phyloP scores from a whole-genome alignment of 106 monocot genomes.

The Dioscorea dumetorum region DNA sequence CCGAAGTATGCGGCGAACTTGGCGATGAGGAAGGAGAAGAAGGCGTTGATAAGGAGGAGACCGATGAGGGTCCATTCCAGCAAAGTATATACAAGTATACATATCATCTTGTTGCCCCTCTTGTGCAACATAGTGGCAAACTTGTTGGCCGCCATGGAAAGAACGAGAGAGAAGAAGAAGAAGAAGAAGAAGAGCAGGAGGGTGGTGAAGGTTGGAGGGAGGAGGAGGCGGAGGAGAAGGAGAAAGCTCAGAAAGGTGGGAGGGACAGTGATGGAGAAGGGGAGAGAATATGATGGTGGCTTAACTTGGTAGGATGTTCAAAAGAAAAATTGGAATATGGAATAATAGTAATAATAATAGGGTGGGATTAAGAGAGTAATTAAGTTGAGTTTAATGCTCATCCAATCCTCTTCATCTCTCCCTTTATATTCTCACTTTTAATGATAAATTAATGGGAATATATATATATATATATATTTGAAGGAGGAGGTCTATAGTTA shows the following conservation, averaged over 20 bases:
- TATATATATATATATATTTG: too few relatives aligned
- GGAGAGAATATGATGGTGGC: too few relatives aligned
- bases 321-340: background rate
- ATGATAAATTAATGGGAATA: too few relatives aligned
- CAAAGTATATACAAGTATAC: slow-evolving; percentile 52
- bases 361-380: too few relatives aligned
- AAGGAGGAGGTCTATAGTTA: too few relatives aligned
- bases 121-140: slow-evolving; percentile 43
- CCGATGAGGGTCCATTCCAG: slow-evolving; percentile 77
- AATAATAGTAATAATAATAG: too few relatives aligned
- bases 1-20: slow-evolving; percentile 68
- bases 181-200: background rate
- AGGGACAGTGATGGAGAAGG: too few relatives aligned
- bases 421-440: too few relatives aligned
- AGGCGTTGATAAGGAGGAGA: slow-evolving; percentile 63
- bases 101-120: slow-evolving; percentile 35
- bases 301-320: background rate
- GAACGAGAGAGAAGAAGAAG: background rate
- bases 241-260: too few relatives aligned
- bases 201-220: background rate
- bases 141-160: slow-evolving; percentile 51
- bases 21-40: slow-evolving; percentile 58
- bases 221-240: too few relatives aligned
- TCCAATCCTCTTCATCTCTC: too few relatives aligned
- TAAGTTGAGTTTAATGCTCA: too few relatives aligned